Base-by-base conservation (phyloP, 2,329 filamentous ascomycete species). In the Nothophoma quercina region DNA sequence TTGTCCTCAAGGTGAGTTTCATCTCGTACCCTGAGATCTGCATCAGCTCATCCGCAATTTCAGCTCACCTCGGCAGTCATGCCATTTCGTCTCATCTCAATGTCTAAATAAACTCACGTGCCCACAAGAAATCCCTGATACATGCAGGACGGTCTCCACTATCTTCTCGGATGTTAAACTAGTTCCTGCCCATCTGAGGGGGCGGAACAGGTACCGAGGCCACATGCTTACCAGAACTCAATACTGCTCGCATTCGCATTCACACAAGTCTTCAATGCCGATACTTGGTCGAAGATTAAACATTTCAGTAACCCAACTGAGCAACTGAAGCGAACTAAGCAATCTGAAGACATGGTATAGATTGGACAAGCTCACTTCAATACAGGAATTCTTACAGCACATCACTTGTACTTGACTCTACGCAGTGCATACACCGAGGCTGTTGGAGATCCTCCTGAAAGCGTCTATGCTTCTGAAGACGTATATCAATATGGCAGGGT, bases 171-270 rank as follows among this genome's bases (percentile, higher is more conserved):
- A 44, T 22, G 26, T n/a, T 6, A n/a, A 39, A 28, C 33, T 39
- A 43, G 26, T 39, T 16, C 25, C 29, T 45, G 22, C 40, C 26
- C 26, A 19, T 33, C 28, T 30, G 13, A 40, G 23, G 29, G 34
- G 22, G 12, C 34, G 48, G 29, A 35, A 12, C 13, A 34, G 15
- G 47, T 41, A 38, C 38, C 38, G 29, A 38, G 25, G 32, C 33
- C 25, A 38, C 29, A 32, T 16, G n/a, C 28, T 18, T 34, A 21
- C 22, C 40, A 26, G 21, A 22, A 5, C 15, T 13, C 8, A 26
- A 30, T 25, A 23, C n/a, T 39, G 13, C 39, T 50, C 47, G 47
- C 25, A n/a, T 44, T 43, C 33, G 39, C 19, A 33, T 50, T 30
- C 39, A 38, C 25, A 38, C 7, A 32, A 35, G 35, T 13, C 22